Percentiles rank a stretch among this genome's conserved stretches.
Conservation (phyloP, 805 yeast species). For the Wickerhamomyces bovis region DNA sequence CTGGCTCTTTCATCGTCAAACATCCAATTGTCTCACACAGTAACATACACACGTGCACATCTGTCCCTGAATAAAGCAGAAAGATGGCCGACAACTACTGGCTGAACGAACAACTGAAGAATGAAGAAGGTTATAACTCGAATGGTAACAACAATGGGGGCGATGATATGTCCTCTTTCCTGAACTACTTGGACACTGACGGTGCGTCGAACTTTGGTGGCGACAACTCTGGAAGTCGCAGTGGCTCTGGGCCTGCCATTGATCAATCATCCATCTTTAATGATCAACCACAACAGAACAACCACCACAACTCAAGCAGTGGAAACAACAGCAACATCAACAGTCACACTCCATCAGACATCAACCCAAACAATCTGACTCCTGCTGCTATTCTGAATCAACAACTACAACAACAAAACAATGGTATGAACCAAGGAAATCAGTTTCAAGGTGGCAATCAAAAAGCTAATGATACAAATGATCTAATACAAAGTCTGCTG, state of each 20-base stretch:
- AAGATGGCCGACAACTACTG: slow-evolving; percentile 24
- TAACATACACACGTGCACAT: not conserved
- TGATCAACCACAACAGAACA: slow-evolving; percentile 4
- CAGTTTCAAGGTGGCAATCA: slow-evolving; percentile 17
- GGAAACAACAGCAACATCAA: slow-evolving; percentile 21
- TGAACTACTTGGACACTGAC: slow-evolving; percentile 40
- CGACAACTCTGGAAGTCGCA: not conserved
- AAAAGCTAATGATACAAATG: slow-evolving; percentile 16
- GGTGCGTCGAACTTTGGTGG: slow-evolving; percentile 3
- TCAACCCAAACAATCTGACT: slow-evolving; percentile 7
- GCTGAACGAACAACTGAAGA: slow-evolving; percentile 22
- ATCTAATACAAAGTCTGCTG: slow-evolving; percentile 17
- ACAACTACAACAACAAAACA: slow-evolving; percentile 12
- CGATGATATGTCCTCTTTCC: slow-evolving; percentile 38
- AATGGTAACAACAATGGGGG: slow-evolving; percentile 17
- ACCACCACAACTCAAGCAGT: slow-evolving; percentile 3
- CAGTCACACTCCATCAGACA: not conserved
- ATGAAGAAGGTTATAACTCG: slow-evolving; percentile 17
- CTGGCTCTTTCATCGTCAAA: not conserved
- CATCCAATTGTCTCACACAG: not conserved
- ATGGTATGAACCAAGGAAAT: slow-evolving; percentile 10
- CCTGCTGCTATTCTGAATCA: slow-evolving; percentile 18
- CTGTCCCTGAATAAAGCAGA: not conserved
- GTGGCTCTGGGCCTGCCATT: not conserved
- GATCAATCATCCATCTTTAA: slow-evolving; percentile 2